Conservation (phyloP, 2,329 filamentous ascomycete genomes). For the Ceratocystis alfenasii region DNA sequence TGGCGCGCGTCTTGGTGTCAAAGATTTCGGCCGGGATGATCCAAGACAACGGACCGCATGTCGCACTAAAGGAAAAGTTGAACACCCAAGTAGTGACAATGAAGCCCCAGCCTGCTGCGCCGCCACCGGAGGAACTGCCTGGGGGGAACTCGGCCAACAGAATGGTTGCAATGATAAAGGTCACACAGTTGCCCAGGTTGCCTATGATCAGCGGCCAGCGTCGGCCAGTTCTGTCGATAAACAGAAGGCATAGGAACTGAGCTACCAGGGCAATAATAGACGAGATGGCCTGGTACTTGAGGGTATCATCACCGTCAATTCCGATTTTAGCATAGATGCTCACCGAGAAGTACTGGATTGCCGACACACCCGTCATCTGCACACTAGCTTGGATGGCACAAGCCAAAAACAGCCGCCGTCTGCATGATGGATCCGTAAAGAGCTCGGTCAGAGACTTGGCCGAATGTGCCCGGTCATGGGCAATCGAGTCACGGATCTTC, state of each 20-base stretch:
- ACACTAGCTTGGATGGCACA: slow-evolving; percentile 56
- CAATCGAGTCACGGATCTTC: slow-evolving; percentile 55
- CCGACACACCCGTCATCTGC: slow-evolving; percentile 65
- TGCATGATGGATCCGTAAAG: slow-evolving; percentile 48
- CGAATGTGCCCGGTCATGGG: slow-evolving; percentile 53
- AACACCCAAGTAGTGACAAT: slow-evolving; percentile 65
- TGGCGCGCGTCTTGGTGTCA: slow-evolving; percentile 61
- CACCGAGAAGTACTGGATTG: slow-evolving; percentile 65
- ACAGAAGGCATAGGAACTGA: slow-evolving; percentile 54
- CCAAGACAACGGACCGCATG: slow-evolving; percentile 53
- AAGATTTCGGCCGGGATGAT: slow-evolving; percentile 61
- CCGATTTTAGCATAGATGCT: slow-evolving; percentile 57
- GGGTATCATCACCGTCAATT: slow-evolving; percentile 50
- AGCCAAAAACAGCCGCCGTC: slow-evolving; percentile 60
- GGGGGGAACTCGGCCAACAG: slow-evolving; percentile 47
- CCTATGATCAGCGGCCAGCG: slow-evolving; percentile 60
- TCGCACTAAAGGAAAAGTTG: slow-evolving; percentile 63
- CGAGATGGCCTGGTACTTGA: slow-evolving; percentile 67
- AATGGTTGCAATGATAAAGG: slow-evolving; percentile 56
- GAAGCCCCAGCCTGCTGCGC: slow-evolving; percentile 56
- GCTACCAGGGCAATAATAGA: slow-evolving; percentile 57
- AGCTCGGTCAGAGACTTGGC: slow-evolving; percentile 61
- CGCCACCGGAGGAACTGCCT: not conserved
- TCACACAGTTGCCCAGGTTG: slow-evolving; percentile 58
- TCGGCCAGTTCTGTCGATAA: slow-evolving; percentile 59